Evolutionary conservation across 148 eudicot genomes (phyloP).

Genomic region (Vaccinium myrtillus): DNA sequence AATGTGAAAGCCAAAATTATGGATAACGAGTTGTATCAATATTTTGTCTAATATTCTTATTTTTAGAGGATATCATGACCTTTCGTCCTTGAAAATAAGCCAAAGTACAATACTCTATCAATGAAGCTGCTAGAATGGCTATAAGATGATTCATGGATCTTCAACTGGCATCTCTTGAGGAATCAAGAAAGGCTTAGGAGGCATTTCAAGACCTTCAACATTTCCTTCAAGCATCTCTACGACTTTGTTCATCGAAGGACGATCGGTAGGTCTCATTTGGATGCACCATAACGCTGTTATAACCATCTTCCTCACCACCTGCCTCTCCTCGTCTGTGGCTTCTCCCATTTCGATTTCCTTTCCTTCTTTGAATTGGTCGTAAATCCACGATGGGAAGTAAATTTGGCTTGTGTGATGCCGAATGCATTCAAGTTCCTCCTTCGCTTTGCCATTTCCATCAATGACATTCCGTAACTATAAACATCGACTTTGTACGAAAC

Average conservation of each 20-base stretch:
- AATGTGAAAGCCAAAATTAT: too few relatives aligned
- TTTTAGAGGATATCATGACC: too few relatives aligned
- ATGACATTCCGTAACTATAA: neutral
- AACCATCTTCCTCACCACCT: slow-evolving; percentile 7
- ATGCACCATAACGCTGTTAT: slow-evolving; percentile 10
- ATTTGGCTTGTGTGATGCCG: neutral
- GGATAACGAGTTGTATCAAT: too few relatives aligned
- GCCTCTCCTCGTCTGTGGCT: neutral
- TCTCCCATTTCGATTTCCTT: slow-evolving; percentile 3
- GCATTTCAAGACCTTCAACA: slow-evolving; percentile 7
- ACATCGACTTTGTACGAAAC: neutral
- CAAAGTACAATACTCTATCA: neutral
- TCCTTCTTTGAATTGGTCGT: neutral
- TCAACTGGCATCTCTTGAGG: neutral
- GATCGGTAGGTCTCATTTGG: slow-evolving; percentile 2
- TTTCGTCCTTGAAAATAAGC: too few relatives aligned
- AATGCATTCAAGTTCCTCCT: neutral
- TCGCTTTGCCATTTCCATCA: neutral
- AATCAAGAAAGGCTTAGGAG: slow-evolving; percentile 9
- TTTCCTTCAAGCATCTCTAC: slow-evolving; percentile 13
- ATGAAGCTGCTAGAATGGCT: neutral
- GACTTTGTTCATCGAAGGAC: slow-evolving; percentile 13
- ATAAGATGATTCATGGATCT: neutral
- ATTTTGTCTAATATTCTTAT: too few relatives aligned
- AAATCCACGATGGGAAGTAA: neutral